Evolutionary conservation across 1,139 yeast species (phyloP), one percentile per base, ranked within the genome.

Genomic region (Wickerhamiella infanticola): DNA sequence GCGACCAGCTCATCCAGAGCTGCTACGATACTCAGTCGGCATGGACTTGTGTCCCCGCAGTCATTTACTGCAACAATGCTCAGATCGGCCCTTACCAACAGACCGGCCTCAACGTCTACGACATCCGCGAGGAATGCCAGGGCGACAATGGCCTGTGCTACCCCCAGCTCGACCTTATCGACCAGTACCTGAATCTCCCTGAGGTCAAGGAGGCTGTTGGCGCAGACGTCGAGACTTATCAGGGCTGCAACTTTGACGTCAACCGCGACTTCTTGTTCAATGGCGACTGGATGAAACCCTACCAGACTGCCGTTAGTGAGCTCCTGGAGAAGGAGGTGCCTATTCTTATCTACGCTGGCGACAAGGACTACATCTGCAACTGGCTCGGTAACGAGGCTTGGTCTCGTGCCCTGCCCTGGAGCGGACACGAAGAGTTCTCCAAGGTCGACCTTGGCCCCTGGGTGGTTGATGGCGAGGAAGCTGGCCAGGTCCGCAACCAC

Each of bases 31-130:
- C 82, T 25, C 77, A 79, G 55, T 78, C 88, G 39, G 81, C 82
- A 36, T 82, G 90, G 78, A 69, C 93, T 5, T 90, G 98, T 73
- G 93, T 86, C 47, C 96, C 96, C 13, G 96, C 97, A 37, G 69
- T 85, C 27, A 74, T 85, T 51, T 86, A 86, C 72, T 90, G 97
- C 74, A 52, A 80, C 56, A 80, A 81, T 57, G 88, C 80, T 48
- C 79, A 80, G 65, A 68, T 86, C 71, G 86, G 81, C 29, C 95
- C 97, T 24, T 90, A 81, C 69, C 85, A 79, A 64, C 74, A 75
- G 63, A 81, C 96, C 23, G 97, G 97, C 43, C 77, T 81, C 64
- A 88, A 90, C 61, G 95, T 86, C 45, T 90, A 90, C 63, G 98
- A 90, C 60, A 82, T 90, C 55, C 79, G 98, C 66, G 77, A 76